A percentile compares a stretch with the other conserved stretches of the same genome.
These are phyloP conservation scores for Fraxinus pennsylvanica DNA, from an alignment of 257 asterid genomes.

Conservation along the genomic window DNA sequence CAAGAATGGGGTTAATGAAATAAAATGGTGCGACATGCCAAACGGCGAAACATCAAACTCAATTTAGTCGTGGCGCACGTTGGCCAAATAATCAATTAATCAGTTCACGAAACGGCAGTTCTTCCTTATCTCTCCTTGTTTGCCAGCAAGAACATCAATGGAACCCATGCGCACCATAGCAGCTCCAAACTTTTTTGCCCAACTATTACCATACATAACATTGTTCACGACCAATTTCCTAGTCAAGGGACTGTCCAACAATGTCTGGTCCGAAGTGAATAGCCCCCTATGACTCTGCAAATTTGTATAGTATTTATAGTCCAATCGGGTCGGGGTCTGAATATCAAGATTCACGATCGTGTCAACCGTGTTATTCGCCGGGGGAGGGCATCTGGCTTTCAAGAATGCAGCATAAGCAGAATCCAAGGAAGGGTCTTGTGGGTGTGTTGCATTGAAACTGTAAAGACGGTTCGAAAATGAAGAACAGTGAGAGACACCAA, in stretches of 20 bases:
- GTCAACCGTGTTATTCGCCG: constrained; percentile 10
- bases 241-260: constrained; percentile 36
- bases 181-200: constrained; percentile 40
- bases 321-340: constrained; percentile 31
- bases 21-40: too few relatives aligned
- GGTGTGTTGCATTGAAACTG: constrained; percentile 28
- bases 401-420: constrained; percentile 35
- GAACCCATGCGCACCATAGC: constrained; percentile 51
- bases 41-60: too few relatives aligned
- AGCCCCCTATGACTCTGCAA: constrained; percentile 35
- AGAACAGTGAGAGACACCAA: constrained; percentile 56
- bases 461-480: constrained; percentile 46
- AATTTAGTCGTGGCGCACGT: background rate
- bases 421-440: constrained; percentile 51
- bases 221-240: constrained; percentile 35
- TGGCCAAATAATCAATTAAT: background rate
- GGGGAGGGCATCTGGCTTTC: constrained; percentile 44
- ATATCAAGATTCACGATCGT: constrained; percentile 32
- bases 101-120: constrained; percentile 44
- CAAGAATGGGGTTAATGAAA: too few relatives aligned
- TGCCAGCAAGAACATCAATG: constrained; percentile 42
- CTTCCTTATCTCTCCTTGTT: constrained; percentile 50
- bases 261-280: constrained; percentile 42
- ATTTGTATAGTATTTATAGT: constrained; percentile 35
- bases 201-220: constrained; percentile 17